A percentile compares a stretch with the other conserved stretches of the same genome.
Evolutionary conservation across 2,329 filamentous ascomycete genomes (phyloP).

Genomic region (Basipetospora chlamydospora): DNA sequence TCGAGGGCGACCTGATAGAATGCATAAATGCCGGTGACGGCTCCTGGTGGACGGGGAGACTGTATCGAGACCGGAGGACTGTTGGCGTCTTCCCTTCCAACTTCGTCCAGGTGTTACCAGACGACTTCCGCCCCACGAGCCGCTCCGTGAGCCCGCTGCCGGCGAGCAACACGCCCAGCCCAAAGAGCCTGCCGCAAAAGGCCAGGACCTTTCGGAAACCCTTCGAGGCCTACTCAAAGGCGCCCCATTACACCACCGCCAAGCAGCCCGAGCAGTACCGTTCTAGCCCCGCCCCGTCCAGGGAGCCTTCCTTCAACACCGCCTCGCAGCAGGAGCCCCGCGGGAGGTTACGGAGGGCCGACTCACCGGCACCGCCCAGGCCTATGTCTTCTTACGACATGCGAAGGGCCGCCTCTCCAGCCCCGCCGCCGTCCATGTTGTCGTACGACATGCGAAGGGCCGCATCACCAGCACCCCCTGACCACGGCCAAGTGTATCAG

Average conservation of each 20-base stretch:
- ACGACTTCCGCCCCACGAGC: slow-evolving; percentile 65
- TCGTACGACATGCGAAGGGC: slow-evolving; percentile 2
- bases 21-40: slow-evolving; percentile 95
- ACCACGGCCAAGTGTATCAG: slow-evolving; percentile 6
- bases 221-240: slow-evolving; percentile 52
- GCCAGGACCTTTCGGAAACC: slow-evolving; percentile 51
- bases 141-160: slow-evolving; percentile 48
- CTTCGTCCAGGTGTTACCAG: slow-evolving; percentile 81
- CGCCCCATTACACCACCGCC: slow-evolving; percentile 49
- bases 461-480: slow-evolving; percentile 10
- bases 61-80: slow-evolving; percentile 79
- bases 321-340: slow-evolving; percentile 11
- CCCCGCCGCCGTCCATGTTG: slow-evolving; percentile 1
- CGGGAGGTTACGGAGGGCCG: slow-evolving; percentile 10
- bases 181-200: slow-evolving; percentile 41
- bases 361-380: slow-evolving; percentile 13
- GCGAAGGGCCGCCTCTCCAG: slow-evolving; percentile 7
- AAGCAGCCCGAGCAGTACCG: slow-evolving; percentile 45
- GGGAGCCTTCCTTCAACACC: slow-evolving; percentile 27
- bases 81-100: slow-evolving; percentile 93
- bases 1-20: slow-evolving; percentile 96
- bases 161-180: slow-evolving; percentile 36
- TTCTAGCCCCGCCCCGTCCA: slow-evolving; percentile 23
- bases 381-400: slow-evolving; percentile 8
- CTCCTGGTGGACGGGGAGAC: slow-evolving; percentile 92